Base-by-base conservation (phyloP, 2,329 filamentous ascomycete species). In the Fusarium heterosporum region DNA sequence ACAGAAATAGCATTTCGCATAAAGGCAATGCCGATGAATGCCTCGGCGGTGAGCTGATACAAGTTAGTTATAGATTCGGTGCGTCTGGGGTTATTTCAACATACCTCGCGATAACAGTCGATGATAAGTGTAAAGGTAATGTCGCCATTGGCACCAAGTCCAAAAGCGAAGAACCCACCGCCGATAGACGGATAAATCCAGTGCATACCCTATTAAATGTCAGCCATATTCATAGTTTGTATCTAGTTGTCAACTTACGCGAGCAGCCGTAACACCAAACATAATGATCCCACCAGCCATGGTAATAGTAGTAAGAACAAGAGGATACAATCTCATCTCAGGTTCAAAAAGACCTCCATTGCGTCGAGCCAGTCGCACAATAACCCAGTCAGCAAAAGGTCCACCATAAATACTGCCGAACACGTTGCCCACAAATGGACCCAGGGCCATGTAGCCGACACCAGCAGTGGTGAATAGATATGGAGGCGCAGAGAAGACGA, bases 271-370 rank as follows among this genome's bases (percentile, higher is more conserved):
- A 1, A 66, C 68, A 2, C 80, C 79, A 64, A 80, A 81, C 73
- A 81, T 78, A 3, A 78, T 75, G 4, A 80, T 41, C 0, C 80
- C 80, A 4, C 73, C 78, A 6, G 76, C 71, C 72, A 79, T 74
- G 4, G 71, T 34, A 1, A 80, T 10, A 0, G 76, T 75, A 3
- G 78, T 76, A 4, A 74, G n/a, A 1, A 67, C 32, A 10, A 74
- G 52, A 22, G 68, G 40, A 32, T 76, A 80, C 7, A 83, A 65
- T 7, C 81, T 74, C 75, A 82, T 82, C 61, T 83, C 81, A 0
- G 81, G 80, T 62, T 83, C 81, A 39, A 78, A 82, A 8, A 79
- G 70, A 4, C 80, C 80, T 0, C 73, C 73, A 11, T 82, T 81
- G 3, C 77, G 71, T n/a, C 70, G 73, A 0, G 81, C 74, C 19